Evolutionary conservation across 371 early-diverging fungal species (phyloP), one percentile per base, ranked within the genome.

Genomic region (Apophysomyces variabilis): DNA sequence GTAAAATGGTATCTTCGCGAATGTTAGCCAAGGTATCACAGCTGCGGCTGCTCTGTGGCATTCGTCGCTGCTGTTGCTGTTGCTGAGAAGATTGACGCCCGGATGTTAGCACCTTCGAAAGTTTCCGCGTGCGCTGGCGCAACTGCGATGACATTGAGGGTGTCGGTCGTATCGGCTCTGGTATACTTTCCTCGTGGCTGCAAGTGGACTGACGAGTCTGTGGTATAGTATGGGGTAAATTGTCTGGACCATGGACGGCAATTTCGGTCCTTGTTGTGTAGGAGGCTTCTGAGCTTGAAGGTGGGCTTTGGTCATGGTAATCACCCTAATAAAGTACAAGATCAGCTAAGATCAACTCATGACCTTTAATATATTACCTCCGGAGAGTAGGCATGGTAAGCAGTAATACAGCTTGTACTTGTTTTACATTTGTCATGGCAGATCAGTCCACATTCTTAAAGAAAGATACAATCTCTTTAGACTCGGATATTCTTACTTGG

Each of bases 381-480:
- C 9, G 54, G 21, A 16, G 54, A 50, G 21, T 21, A 50, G 5
- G 54, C 62, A 45, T 43, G 58, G 12, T 39, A 57, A 39, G 43
- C 57, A 57, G 38, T 57, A 59, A 57, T 58, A 38, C 57, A 64
- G 7, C 50, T 61, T 36, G 62, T 58, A 21, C 36, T 45, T 43
- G 64, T 45, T 43, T 75, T 76, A 57, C 83, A 82, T 57, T 73
- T 69, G 35, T 74, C 76, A 67, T 82, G 83, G 50, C 83, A 78
- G 35, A 82, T 73, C 26, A 75, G 73, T 14, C 76, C 76, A 64
- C 83, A 72, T 39, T 37, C 44, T 38, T 38, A 1, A 26, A 60
- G 3, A 39, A 18, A n/a, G 2, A n/a, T 47, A 47, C 7, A 47
- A 14, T 47, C 1, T n/a, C 14, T 47, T 18, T 14, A 21, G 32